Evolutionary conservation across 345 rosid species (phyloP).

Genomic region (Adansonia digitata): DNA sequence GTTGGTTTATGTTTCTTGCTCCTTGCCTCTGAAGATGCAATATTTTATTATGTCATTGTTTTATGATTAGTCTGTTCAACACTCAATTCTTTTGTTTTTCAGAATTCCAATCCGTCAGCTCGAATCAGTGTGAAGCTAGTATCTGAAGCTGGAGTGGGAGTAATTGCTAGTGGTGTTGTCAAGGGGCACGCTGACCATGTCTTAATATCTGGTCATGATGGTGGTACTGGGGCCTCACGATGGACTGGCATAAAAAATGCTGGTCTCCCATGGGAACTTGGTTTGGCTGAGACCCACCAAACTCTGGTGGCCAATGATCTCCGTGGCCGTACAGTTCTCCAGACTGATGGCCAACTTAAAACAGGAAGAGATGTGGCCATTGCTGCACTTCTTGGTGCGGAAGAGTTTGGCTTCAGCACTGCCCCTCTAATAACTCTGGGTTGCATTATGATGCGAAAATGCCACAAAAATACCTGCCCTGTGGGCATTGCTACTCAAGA

Average conservation of each 20-base stretch:
- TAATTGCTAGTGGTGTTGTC: conserved; percentile 98
- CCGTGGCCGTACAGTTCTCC: conserved; percentile 97
- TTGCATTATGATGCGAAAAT: conserved; percentile 99
- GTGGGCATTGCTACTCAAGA: conserved; percentile 99
- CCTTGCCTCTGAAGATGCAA: background rate
- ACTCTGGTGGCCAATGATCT: conserved; percentile 98
- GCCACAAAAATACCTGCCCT: conserved; percentile 99
- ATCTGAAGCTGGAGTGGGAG: conserved; percentile 99
- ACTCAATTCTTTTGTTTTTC: conserved; percentile 8
- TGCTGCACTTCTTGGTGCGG: conserved; percentile 99
- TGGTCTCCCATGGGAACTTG: conserved; percentile 99
- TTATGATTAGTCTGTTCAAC: conserved; percentile 11
- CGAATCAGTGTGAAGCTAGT: conserved; percentile 94
- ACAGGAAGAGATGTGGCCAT: conserved; percentile 98
- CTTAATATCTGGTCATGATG: conserved; percentile 96
- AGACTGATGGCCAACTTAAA: conserved; percentile 98
- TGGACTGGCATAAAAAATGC: conserved; percentile 99
- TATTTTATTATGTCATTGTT: conserved; percentile 1
- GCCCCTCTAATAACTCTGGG: conserved; percentile 99
- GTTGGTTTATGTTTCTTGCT: background rate
- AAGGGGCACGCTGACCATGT: conserved; percentile 99
- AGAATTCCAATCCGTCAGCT: conserved; percentile 95
- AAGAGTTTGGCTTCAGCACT: conserved; percentile 99
- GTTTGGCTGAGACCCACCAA: conserved; percentile 99
- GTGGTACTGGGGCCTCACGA: conserved; percentile 99